Evolutionary conservation across 768 basidiomycete species (phyloP), one percentile per base, ranked within the genome.

Genomic region (Calocybe indica): DNA sequence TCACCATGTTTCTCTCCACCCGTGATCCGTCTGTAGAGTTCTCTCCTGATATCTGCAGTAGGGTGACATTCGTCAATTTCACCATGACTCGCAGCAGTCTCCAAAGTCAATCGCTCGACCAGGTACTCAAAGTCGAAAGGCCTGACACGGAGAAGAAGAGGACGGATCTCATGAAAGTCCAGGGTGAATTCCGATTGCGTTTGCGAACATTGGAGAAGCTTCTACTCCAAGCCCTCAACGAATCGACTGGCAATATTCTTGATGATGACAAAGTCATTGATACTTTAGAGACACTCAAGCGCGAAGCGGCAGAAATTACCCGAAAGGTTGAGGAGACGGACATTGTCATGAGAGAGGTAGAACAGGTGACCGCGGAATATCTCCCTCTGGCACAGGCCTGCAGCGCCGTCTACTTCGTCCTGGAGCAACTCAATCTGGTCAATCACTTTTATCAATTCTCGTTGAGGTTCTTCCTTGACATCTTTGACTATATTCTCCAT

Each of bases 391-490:
- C 96, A 0, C 91, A 93, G 59, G 92, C 93, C 4, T 96, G 94
- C 76, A 95, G 93, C 62, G 83, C 92, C 1, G 84, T 97, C 37
- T 99, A 91, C 80, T 99, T 99, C 70, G 88, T 95, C 49, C 73
- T 99, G 57, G 95, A 98, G 59, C 93, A 97, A 59, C 78, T 98
- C 43, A 87, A 91, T 62, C 76, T 87, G 45, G 80, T 97, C 71
- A 92, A 95, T 60, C 95, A 96, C 67, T 98, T 98, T 73, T 99
- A 99, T 61, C 92, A 97, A 64, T 99, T 99, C 75, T 98, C 96
- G 1, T 77, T 99, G 40, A 85, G 76, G 29, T 97, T 95, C 77
- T 99, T 99, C 87, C 79, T 98, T 50, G 95, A 96, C 62, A 95
- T 97, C 60, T 99, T 99, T 68, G 92, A 98, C 68, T 91, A 88